Base-by-base conservation (phyloP, 169 alveolate species). In the Eimeria falciformis region DNA sequence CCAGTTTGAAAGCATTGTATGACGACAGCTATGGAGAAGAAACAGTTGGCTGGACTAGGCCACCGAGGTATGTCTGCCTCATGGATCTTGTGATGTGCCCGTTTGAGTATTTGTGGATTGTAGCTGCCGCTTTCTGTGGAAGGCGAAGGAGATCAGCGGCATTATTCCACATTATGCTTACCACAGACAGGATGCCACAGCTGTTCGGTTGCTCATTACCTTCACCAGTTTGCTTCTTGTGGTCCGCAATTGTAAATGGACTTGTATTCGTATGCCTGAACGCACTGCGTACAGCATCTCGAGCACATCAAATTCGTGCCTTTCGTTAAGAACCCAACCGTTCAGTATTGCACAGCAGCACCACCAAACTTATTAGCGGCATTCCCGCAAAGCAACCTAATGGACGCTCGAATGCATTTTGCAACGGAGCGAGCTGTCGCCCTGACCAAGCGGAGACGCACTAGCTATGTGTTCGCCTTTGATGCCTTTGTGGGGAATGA, bases 51-150 rank as follows among this genome's bases (percentile, higher is more conserved):
- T 21, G n/a, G 14, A 29, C 27, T 46, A 9, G 40, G 68, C 68
- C 25, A 18, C 66, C 23, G 86, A 77, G 68, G 86, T 77, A 77
- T 77, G 86, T 77, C 46, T 77, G 68, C 86, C 86, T 77, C 86
- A 25, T 53, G 69, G 18, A 66, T 2, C 6, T 18, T n/a, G 45
- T 23, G 68, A 66, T 23, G 68, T 47, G 68, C 43, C 12, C 25
- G 27, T 1, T 45, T 55, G n/a, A 50, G 11, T 33, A 5, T 2
- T 40, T 40, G 7, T 73, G 40, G n/a, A 50, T 55, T 73, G 47
- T 46, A 46, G 14, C 5, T 0, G 69, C 27, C 66, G 29, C 66
- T 77, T 12, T 7, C 23, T n/a, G 33, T 77, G 50, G 50, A 40
- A 66, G 29, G 65, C 25, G 66, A 1, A 17, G n/a, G 9, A 6